Base-by-base conservation (phyloP, 148 eudicot species). In the Rhododendron kiyosumense region DNA sequence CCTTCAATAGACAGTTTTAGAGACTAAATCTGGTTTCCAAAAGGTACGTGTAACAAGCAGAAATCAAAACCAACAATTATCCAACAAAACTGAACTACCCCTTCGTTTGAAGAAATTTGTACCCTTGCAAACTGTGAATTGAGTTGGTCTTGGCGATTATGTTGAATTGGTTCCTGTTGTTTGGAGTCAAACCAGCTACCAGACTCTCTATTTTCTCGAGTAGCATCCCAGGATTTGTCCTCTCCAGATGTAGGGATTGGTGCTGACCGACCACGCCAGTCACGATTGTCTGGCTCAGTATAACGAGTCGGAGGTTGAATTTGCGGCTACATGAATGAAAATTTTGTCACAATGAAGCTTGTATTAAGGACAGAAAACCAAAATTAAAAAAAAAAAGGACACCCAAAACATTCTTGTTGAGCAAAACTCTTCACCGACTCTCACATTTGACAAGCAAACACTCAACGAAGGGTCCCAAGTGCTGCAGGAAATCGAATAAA, bases 231-330 rank as follows among this genome's bases (percentile, higher is more conserved):
- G 36, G 96, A 92, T 84, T 93, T 93, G 91, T 93, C 98, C 85
- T 95, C 98, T 10, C 87, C 88, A 45, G 95, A 89, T 24, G 91
- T 36, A 67, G 93, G 38, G 36, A 86, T 63, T 82, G 85, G 98
- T 20, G 93, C 86, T 83, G 98, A 83, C 43, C 98, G 94, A 78
- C 88, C 94, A 86, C 98, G 99, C 99, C 99, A 96, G 86, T 95
- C 96, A 85, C 99, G 95, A 81, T 85, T 91, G 89, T 95, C 98
- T 54, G 94, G 94, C 84, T 96, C 99, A 79, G 99, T 78, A 85
- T 96, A 93, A 48, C 98, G 96, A 84, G 36, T 85, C 89, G 85
- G 93, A 45, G 93, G 78, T 82, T 93, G 96, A 88, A 61, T 87
- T 77, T 88, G 89, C 49, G 82, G 84, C 94, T 94, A 85, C 76